Conservation (phyloP, 1,139 yeast species). For the Hanseniaspora uvarum region DNA sequence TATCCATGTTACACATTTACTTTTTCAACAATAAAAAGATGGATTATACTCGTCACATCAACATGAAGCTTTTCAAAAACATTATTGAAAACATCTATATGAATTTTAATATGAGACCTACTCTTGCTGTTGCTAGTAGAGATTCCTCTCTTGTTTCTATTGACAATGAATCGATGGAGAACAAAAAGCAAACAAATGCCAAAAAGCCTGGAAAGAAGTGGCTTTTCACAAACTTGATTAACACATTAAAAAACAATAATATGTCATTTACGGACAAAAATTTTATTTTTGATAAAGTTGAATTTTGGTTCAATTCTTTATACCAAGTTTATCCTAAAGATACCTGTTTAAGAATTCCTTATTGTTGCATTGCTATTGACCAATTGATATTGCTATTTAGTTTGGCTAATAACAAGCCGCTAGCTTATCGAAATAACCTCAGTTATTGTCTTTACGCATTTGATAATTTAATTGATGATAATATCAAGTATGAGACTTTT, state of each 20-base stretch:
- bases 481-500: constrained; percentile 7
- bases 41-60: constrained; percentile 24
- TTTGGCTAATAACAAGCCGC: not conserved
- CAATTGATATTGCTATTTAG: constrained; percentile 5
- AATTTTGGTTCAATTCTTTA: not conserved
- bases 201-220: constrained; percentile 1
- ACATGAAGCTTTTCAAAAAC: constrained; percentile 23
- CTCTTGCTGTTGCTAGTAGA: not conserved
- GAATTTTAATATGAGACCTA: constrained; percentile 6
- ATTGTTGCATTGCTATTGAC: constrained; percentile 3
- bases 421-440: not conserved
- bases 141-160: not conserved
- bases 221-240: not conserved
- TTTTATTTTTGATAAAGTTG: constrained; percentile 1
- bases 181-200: not conserved
- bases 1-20: constrained; percentile 20
- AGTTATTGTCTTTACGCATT: not conserved
- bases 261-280: constrained; percentile 1
- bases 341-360: not conserved
- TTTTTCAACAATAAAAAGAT: constrained; percentile 22
- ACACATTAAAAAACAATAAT: not conserved
- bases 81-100: constrained; percentile 7
- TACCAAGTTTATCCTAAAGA: not conserved
- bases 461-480: not conserved
- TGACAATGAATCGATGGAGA: not conserved